phyloP scores from a whole-genome alignment of 1,284 basidiomycete species.

The Polyporus tsugae region DNA sequence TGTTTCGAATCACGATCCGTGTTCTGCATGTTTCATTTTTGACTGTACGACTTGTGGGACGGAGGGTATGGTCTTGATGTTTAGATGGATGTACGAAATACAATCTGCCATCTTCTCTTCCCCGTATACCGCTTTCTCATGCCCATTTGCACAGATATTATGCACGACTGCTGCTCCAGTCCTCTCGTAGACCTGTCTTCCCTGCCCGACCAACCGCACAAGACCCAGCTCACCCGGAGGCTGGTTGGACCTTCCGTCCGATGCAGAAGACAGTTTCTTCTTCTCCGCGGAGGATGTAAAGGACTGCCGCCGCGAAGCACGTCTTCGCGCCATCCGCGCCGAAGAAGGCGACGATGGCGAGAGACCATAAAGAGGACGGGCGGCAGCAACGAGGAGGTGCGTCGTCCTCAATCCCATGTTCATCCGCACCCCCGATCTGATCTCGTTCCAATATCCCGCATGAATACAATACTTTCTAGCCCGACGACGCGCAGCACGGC shows the following conservation, averaged over 20 bases:
- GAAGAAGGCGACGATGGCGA: constrained; percentile 48
- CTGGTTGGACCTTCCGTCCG: constrained; percentile 85
- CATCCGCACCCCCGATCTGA: background rate
- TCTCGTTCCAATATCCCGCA: background rate
- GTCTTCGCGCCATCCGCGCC: constrained; percentile 64
- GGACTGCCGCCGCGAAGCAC: constrained; percentile 69
- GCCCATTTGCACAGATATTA: constrained; percentile 68
- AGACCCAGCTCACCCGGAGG: constrained; percentile 59
- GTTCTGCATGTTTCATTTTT: constrained; percentile 27
- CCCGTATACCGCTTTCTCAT: constrained; percentile 10
- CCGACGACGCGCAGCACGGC: constrained; percentile 66
- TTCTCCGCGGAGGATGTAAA: constrained; percentile 71
- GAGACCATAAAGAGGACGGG: constrained; percentile 59
- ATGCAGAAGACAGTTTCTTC: constrained; percentile 84
- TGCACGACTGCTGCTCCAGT: constrained; percentile 74
- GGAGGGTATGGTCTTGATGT: background rate
- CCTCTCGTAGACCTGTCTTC: constrained; percentile 46
- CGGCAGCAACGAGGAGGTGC: constrained; percentile 78
- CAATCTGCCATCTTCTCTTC: constrained; percentile 20
- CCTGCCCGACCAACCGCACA: constrained; percentile 18
- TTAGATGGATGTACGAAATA: background rate
- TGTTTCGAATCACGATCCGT: background rate
- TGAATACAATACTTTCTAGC: constrained; percentile 56
- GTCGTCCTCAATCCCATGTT: constrained; percentile 10
- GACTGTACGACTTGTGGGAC: constrained; percentile 5